Evolutionary conservation across 2,329 filamentous ascomycete genomes (phyloP).

Genomic region (Byssochlamys sp.): DNA sequence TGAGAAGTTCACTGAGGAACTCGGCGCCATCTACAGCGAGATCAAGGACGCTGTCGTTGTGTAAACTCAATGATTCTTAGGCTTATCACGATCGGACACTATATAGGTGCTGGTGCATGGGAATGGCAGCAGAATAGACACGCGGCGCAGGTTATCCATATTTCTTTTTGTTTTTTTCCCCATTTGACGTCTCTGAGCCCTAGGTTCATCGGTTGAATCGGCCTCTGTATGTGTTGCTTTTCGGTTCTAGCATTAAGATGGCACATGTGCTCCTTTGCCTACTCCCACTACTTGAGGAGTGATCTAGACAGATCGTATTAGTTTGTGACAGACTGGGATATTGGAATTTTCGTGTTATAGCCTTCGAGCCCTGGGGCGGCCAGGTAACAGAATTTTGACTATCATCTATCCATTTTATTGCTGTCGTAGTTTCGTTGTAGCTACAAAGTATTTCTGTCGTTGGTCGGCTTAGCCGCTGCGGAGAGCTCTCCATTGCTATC

Average conservation of each 20-base stretch:
- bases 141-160: slow-evolving; percentile 17
- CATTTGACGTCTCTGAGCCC: slow-evolving; percentile 7
- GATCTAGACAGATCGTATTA: neutral
- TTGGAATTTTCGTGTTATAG: neutral
- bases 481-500: too few species aligned
- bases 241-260: slow-evolving; percentile 3
- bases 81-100: neutral
- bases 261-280: neutral
- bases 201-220: slow-evolving; percentile 12
- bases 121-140: slow-evolving; percentile 16
- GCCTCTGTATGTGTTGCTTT: slow-evolving; percentile 12
- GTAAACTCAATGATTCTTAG: slow-evolving; percentile 23
- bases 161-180: slow-evolving; percentile 13
- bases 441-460: neutral
- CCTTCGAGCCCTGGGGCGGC: neutral
- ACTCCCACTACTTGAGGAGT: neutral
- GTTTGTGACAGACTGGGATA: neutral
- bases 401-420: neutral
- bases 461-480: neutral
- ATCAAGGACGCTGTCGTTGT: slow-evolving; percentile 30
- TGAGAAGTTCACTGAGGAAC: slow-evolving; percentile 34
- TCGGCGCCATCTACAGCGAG: slow-evolving; percentile 41
- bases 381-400: neutral
- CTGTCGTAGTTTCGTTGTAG: neutral
- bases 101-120: slow-evolving; percentile 8